A percentile compares a stretch with the other conserved stretches of the same genome.
Conservation (phyloP, 768 basidiomycete genomes). For the Porpolomopsis calyptriformis region DNA sequence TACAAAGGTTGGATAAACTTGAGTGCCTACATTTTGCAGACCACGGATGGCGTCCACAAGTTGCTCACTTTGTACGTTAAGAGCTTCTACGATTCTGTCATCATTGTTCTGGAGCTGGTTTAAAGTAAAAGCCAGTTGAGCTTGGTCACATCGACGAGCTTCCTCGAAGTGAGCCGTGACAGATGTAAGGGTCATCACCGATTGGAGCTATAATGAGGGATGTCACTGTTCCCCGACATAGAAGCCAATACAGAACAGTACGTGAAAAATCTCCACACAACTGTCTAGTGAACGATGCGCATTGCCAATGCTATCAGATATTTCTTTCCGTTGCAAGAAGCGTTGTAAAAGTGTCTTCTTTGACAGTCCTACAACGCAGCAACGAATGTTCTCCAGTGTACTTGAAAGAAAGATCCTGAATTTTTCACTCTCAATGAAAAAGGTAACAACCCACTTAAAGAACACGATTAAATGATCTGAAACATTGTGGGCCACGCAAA, state of each 20-base stretch:
- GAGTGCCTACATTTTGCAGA: background rate
- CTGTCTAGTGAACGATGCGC: background rate
- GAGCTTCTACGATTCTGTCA: background rate
- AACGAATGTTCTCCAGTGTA: background rate
- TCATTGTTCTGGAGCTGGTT: background rate
- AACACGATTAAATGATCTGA: background rate
- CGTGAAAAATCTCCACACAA: background rate
- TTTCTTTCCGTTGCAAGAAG: background rate
- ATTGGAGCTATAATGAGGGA: background rate
- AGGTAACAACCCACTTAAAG: background rate
- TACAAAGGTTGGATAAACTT: background rate
- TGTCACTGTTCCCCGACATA: background rate
- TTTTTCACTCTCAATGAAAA: background rate
- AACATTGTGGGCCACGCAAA: background rate
- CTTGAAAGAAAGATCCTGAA: background rate
- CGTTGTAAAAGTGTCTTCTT: background rate
- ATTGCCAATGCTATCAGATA: background rate
- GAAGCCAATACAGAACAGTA: background rate
- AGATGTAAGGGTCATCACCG: background rate
- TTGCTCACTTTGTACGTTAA: background rate
- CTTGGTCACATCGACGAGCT: background rate
- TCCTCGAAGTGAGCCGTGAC: background rate
- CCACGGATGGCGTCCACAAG: slow-evolving; percentile 1
- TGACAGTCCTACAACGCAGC: background rate
- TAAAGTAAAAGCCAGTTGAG: background rate